phyloP scores from a whole-genome alignment of 2,329 filamentous ascomycete species.

The Hypoxylon sp. region DNA sequence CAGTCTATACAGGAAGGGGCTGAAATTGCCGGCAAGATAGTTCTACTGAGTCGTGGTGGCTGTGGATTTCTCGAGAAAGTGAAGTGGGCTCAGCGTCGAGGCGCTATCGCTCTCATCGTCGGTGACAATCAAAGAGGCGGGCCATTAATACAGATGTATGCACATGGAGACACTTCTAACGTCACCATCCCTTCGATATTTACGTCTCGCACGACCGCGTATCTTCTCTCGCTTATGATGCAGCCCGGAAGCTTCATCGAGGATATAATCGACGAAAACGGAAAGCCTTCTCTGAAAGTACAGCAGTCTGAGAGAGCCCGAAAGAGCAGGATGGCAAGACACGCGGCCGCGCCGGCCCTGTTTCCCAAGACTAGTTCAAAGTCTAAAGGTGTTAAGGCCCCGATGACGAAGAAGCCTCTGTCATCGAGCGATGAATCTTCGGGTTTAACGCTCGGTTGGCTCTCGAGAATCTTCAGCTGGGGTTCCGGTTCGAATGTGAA shows the following conservation, averaged over 20 bases:
- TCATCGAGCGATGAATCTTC: conserved; percentile 44
- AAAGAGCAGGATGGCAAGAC: conserved; percentile 57
- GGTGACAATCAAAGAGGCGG: conserved; percentile 93
- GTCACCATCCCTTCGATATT: conserved; percentile 95
- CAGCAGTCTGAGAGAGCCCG: conserved; percentile 63
- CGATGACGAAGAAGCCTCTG: conserved; percentile 49
- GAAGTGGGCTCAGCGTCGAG: conserved; percentile 94
- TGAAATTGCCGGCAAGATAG: conserved; percentile 94
- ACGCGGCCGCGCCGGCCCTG: conserved; percentile 51
- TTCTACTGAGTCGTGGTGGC: conserved; percentile 90
- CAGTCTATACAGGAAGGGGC: conserved; percentile 91
- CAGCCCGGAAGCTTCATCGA: conserved; percentile 77
- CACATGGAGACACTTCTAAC: conserved; percentile 95
- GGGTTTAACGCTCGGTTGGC: conserved; percentile 58
- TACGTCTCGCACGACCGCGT: conserved; percentile 93
- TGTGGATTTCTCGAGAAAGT: conserved; percentile 98
- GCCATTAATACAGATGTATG: conserved; percentile 96
- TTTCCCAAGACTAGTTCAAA: conserved; percentile 50
- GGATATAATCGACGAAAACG: conserved; percentile 72
- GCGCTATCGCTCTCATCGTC: conserved; percentile 90
- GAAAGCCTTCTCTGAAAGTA: conserved; percentile 69
- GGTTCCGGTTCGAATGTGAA: conserved; percentile 52
- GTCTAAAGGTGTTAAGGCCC: conserved; percentile 48
- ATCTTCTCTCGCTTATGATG: conserved; percentile 89
- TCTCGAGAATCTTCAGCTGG: conserved; percentile 61